Evolutionary conservation across 495 filamentous ascomycete genomes (phyloP), one percentile per base, ranked within the genome.

Genomic region (Choiromyces venosus): DNA sequence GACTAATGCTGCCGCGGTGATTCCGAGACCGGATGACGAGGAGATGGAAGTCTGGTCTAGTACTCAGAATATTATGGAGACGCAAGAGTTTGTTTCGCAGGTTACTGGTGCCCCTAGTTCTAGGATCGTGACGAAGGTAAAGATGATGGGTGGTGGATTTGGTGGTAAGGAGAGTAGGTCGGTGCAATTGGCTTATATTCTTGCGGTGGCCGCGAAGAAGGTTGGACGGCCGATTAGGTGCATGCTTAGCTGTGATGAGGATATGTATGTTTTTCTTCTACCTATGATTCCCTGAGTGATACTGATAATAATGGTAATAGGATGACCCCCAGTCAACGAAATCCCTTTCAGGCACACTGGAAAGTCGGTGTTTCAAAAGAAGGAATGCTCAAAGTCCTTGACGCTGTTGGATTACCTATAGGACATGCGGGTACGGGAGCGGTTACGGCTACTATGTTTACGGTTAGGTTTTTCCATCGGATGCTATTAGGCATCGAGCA

Each of bases 161-260:
- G 83, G 83, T 33, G 83, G 83, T 10, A 84, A 84, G 75, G 83
- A 84, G 74, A 82, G 79, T 25, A 77, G 82, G 52, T 76, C 76
- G 39, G 80, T 82, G 36, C 83, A 82, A 33, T 77, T 84, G 42
- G 79, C 82, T 18, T 82, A 78, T 46, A 72, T 83, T 66, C 76
- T 83, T 35, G 83, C 83, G 12, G 81, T 84, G 69, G 83, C 83
- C 3, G 83, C 83, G 10, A 84, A 83, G 74, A 84, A 84, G 75
- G 73, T 75, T 46, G 80, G 82, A 5, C 66, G 83, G 39, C 83
- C 83, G 9, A 79, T 83, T 66, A 75, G 83, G n/a, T 76, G 82
- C 25, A 84, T 84, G 83, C 74, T 84, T 19, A 84, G 82, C 64
- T 76, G 83, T 56, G 83, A 84, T 65, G 83, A 84, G 64, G 83